Percentiles rank a stretch among this genome's conserved stretches.
These are phyloP conservation scores for Metarhizium brunneum DNA, from an alignment of 2,329 filamentous ascomycete species.

Conservation along the genomic window DNA sequence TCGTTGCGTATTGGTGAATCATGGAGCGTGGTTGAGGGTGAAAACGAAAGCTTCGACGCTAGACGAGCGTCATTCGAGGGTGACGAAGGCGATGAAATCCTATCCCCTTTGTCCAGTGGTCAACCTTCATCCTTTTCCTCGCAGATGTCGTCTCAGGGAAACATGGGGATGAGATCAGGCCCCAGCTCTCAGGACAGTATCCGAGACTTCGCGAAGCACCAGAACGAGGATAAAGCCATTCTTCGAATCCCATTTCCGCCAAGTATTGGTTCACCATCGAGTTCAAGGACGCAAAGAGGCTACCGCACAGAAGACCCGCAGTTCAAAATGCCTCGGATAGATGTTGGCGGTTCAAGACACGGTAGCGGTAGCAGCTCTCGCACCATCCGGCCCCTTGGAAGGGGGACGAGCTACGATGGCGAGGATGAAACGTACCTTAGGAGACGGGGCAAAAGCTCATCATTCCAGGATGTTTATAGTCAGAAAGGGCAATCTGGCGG, in stretches of 20 bases:
- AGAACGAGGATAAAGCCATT: conserved; percentile 47
- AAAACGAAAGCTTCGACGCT: conserved; percentile 52
- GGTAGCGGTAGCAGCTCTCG: conserved; percentile 19
- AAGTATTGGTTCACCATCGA: conserved; percentile 35
- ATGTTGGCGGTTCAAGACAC: conserved; percentile 28
- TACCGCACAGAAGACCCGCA: conserved; percentile 38
- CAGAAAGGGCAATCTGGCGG: conserved; percentile 9
- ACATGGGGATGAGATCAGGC: conserved; percentile 22
- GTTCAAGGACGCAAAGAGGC: conserved; percentile 10
- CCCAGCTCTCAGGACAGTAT: conserved; percentile 47
- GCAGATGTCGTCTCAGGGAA: conserved; percentile 29
- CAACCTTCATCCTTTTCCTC: conserved; percentile 31
- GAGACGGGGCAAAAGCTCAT: conserved; percentile 14
- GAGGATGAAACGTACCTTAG: conserved; percentile 19
- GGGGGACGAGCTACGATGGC: conserved; percentile 11
- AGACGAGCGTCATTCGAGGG: conserved; percentile 36
- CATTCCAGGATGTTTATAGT: conserved; percentile 8
- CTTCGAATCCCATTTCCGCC: conserved; percentile 46
- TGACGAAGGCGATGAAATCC: conserved; percentile 25
- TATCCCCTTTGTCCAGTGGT: conserved; percentile 29
- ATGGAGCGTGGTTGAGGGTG: conserved; percentile 53
- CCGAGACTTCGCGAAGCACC: conserved; percentile 40
- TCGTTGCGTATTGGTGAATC: conserved; percentile 40
- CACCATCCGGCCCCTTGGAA: conserved; percentile 20
- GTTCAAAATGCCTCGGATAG: conserved; percentile 43